These are phyloP conservation scores for Phytopythium mirpurense DNA, from an alignment of 352 stramenopile species.

Conservation along the genomic window DNA sequence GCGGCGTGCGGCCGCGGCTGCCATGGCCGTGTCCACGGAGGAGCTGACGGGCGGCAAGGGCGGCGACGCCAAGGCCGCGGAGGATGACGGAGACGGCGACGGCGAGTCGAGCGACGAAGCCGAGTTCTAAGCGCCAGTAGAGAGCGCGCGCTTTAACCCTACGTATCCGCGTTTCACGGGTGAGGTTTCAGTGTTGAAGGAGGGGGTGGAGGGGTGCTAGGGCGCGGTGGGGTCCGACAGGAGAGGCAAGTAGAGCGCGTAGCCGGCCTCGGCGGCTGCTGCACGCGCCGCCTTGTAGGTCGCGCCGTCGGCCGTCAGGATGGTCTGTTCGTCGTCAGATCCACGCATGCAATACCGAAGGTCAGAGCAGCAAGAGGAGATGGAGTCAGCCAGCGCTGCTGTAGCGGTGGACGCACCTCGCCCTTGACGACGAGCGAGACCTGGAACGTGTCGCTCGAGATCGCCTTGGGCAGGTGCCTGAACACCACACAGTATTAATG, in stretches of 20 bases:
- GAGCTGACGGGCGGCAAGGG: conserved; percentile 28
- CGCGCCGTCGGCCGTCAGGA: conserved; percentile 35
- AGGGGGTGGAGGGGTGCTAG: too few relatives aligned
- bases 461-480: conserved; percentile 50
- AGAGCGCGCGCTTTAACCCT: too few relatives aligned
- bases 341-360: too few relatives aligned
- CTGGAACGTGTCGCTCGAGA: conserved; percentile 35
- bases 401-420: too few relatives aligned
- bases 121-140: conserved; percentile 72
- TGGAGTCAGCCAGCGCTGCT: too few relatives aligned
- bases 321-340: conserved; percentile 13
- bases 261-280: conserved; percentile 46
- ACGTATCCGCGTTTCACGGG: too few relatives aligned
- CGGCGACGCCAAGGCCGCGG: conserved; percentile 2
- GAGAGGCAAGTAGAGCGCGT: conserved; percentile 35
- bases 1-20: conserved; percentile 64
- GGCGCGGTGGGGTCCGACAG: conserved; percentile 7
- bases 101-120: conserved; percentile 80
- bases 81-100: conserved; percentile 51
- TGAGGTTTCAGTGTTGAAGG: too few relatives aligned
- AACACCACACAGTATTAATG: too few relatives aligned
- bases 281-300: conserved; percentile 63
- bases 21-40: conserved; percentile 61
- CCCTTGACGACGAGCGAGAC: conserved; percentile 64
- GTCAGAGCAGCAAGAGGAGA: too few relatives aligned